Conservation (phyloP, 805 yeast species). For the Candida silvatica region DNA sequence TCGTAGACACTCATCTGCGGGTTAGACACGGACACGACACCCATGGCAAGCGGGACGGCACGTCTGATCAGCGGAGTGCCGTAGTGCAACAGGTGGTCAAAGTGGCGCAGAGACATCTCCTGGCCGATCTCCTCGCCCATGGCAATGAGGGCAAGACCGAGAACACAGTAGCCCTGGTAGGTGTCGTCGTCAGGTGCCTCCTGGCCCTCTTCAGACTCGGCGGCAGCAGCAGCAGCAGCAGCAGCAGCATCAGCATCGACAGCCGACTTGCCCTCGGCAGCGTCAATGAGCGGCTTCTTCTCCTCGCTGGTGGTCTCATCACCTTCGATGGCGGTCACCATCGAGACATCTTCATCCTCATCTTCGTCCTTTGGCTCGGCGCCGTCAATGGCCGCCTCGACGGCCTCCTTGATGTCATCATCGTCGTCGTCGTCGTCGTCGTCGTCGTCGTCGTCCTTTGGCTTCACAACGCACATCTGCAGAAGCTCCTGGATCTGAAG, state of each 20-base stretch:
- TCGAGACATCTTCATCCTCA: slow-evolving; percentile 13
- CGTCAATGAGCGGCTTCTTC: slow-evolving; percentile 40
- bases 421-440: slow-evolving; percentile 49
- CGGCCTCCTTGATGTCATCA: slow-evolving; percentile 33
- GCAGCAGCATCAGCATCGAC: slow-evolving; percentile 27
- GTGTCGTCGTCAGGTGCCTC: slow-evolving; percentile 53
- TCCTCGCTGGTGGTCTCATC: slow-evolving; percentile 26
- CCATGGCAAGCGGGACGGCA: slow-evolving; percentile 98
- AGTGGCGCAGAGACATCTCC: slow-evolving; percentile 95
- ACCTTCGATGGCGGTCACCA: slow-evolving; percentile 22
- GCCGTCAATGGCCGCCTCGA: no score
- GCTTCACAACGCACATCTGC: slow-evolving; percentile 78
- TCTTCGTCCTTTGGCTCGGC: slow-evolving; percentile 16
- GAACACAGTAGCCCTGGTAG: slow-evolving; percentile 81
- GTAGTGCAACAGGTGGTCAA: slow-evolving; percentile 95
- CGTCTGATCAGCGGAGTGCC: slow-evolving; percentile 87
- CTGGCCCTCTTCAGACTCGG: slow-evolving; percentile 21
- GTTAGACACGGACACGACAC: slow-evolving; percentile 83
- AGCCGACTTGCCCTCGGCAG: slow-evolving; percentile 33
- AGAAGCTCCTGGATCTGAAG: slow-evolving; percentile 85
- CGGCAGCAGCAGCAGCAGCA: slow-evolving; percentile 13
- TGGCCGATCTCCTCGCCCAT: slow-evolving; percentile 98
- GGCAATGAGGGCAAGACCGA: slow-evolving; percentile 90
- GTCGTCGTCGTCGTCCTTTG: slow-evolving; percentile 45
- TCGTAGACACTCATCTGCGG: slow-evolving; percentile 97